Evolutionary conservation across 2,329 filamentous ascomycete species (phyloP).

Genomic region (Triangularia setosa): DNA sequence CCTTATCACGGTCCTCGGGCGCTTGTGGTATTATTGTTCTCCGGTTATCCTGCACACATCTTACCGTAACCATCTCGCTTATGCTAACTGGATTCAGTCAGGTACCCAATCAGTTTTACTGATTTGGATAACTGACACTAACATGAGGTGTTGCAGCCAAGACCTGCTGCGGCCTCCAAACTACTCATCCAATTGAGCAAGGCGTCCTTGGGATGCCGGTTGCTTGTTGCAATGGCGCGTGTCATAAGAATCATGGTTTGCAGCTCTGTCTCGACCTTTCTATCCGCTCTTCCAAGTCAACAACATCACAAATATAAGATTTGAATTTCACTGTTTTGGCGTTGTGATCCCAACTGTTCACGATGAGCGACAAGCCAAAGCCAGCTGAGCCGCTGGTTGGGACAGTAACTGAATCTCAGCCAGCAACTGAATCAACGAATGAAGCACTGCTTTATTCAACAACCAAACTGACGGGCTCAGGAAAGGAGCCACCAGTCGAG

Average conservation of each 20-base stretch:
- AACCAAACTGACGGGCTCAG: not conserved
- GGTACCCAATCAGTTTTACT: not conserved
- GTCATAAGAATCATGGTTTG: not conserved
- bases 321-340: not conserved
- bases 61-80: not conserved
- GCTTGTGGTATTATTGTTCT: not conserved
- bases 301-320: not conserved
- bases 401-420: not conserved
- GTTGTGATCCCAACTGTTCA: not conserved
- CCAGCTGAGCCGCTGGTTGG: not conserved
- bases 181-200: not conserved
- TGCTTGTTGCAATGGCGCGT: not conserved
- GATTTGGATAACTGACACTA: not conserved
- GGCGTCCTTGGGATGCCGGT: not conserved
- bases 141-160: not conserved
- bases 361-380: not conserved
- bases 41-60: not conserved
- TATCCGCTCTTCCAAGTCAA: not conserved
- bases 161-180: conserved; percentile 4
- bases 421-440: not conserved
- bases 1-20: not conserved
- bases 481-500: not conserved
- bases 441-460: not conserved
- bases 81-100: not conserved
- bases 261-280: not conserved